Percentiles rank a stretch among this genome's conserved stretches.
These are phyloP conservation scores for Durusdinium trenchii DNA, from an alignment of 73 alveolate genomes.

Conservation along the genomic window DNA sequence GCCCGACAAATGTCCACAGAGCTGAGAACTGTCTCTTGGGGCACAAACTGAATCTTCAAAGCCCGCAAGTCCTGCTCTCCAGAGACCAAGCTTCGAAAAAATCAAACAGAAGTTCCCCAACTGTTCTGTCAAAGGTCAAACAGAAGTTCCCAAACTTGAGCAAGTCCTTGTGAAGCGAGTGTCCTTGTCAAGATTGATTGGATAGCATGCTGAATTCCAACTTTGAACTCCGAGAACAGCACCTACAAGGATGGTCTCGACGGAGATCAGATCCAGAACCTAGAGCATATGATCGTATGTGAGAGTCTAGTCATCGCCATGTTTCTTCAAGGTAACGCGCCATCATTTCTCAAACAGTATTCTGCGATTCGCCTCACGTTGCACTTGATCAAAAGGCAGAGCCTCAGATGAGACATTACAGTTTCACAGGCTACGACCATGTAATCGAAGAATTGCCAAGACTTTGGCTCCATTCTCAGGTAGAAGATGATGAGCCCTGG, in stretches of 20 bases:
- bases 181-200: background rate
- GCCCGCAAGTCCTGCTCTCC: constrained; percentile 84
- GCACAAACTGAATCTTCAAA: constrained; percentile 52
- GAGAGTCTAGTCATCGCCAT: too few species aligned
- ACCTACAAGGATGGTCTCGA: constrained; percentile 84
- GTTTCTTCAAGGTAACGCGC: too few species aligned
- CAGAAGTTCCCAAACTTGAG: too few species aligned
- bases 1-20: too few species aligned
- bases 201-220: background rate
- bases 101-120: too few species aligned
- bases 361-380: constrained; percentile 44
- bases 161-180: constrained; percentile 78
- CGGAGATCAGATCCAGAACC: constrained; percentile 79
- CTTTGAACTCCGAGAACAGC: background rate
- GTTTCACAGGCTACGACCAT: background rate
- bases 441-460: background rate
- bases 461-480: constrained; percentile 41
- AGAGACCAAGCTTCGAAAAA: too few species aligned
- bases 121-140: too few species aligned
- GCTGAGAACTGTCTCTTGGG: background rate
- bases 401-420: background rate
- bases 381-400: constrained; percentile 74
- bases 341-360: too few species aligned
- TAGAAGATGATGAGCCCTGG: constrained; percentile 69
- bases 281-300: too few species aligned